These are phyloP conservation scores for Ramichloridium luteum DNA, from an alignment of 2,329 filamentous ascomycete species.

Conservation along the genomic window DNA sequence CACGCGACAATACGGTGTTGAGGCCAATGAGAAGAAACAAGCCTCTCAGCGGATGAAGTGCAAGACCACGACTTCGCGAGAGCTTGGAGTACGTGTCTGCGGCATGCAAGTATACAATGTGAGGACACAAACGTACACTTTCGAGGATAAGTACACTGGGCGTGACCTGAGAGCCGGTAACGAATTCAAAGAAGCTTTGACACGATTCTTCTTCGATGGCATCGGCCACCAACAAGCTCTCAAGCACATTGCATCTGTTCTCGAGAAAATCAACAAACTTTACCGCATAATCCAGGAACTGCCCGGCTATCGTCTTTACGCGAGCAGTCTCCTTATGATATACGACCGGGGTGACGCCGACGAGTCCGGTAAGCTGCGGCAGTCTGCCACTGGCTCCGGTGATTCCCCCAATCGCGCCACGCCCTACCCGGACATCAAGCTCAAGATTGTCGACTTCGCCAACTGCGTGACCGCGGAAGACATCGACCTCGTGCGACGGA, in stretches of 20 bases:
- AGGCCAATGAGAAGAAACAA: constrained; percentile 83
- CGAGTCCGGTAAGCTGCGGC: constrained; percentile 32
- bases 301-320: constrained; percentile 85
- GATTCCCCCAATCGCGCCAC: constrained; percentile 2
- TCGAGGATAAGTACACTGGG: constrained; percentile 96
- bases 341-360: constrained; percentile 71
- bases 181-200: constrained; percentile 81
- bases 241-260: constrained; percentile 74
- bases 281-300: constrained; percentile 72
- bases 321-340: constrained; percentile 84
- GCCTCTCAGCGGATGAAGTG: constrained; percentile 89
- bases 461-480: constrained; percentile 92
- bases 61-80: constrained; percentile 76
- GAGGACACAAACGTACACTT: constrained; percentile 71
- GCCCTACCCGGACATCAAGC: constrained; percentile 48
- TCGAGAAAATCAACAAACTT: constrained; percentile 71
- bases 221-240: constrained; percentile 67
- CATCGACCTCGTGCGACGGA: constrained; percentile 31
- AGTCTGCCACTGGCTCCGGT: constrained; percentile 2
- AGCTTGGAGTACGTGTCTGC: constrained; percentile 85
- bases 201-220: constrained; percentile 82
- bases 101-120: constrained; percentile 95
- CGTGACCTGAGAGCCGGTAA: constrained; percentile 73
- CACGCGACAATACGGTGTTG: constrained; percentile 88
- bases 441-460: constrained; percentile 97